Evolutionary conservation across 176 grass and related monocot genomes (phyloP).

Genomic region (Chrysopogon serrulatus): DNA sequence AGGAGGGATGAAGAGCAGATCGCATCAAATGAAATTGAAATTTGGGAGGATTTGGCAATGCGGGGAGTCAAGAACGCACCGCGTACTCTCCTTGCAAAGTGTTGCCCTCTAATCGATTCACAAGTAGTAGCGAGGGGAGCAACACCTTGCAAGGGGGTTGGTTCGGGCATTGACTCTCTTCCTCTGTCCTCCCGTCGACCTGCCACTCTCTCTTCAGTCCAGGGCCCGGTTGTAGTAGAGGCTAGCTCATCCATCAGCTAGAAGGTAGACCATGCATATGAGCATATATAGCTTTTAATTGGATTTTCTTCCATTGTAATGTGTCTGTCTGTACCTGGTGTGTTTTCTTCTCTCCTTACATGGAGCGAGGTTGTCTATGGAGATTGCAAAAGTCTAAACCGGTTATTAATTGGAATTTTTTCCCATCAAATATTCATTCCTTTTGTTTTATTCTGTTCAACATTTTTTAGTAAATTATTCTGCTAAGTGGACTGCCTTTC

Average conservation of each 20-base stretch:
- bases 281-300: not conserved
- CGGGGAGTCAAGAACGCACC: constrained; percentile 99
- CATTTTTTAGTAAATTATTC: not conserved
- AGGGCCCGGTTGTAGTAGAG: not conserved
- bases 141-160: constrained; percentile 81
- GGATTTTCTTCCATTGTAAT: not conserved
- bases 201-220: constrained; percentile 44
- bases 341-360: not conserved
- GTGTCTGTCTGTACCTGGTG: not conserved
- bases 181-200: not conserved
- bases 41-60: constrained; percentile 30
- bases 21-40: not conserved
- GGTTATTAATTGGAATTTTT: not conserved
- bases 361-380: not conserved
- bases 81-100: constrained; percentile 70
- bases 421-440: not conserved
- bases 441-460: not conserved
- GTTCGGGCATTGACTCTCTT: constrained; percentile 93
- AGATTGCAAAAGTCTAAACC: not conserved
- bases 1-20: constrained; percentile 39
- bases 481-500: not conserved
- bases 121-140: constrained; percentile 26
- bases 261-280: not conserved
- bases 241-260: not conserved
- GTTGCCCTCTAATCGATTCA: constrained; percentile 27